Percentiles rank a stretch among this genome's conserved stretches.
These are phyloP conservation scores for Kazachstania viticola DNA, from an alignment of 805 yeast species.

Conservation along the genomic window DNA sequence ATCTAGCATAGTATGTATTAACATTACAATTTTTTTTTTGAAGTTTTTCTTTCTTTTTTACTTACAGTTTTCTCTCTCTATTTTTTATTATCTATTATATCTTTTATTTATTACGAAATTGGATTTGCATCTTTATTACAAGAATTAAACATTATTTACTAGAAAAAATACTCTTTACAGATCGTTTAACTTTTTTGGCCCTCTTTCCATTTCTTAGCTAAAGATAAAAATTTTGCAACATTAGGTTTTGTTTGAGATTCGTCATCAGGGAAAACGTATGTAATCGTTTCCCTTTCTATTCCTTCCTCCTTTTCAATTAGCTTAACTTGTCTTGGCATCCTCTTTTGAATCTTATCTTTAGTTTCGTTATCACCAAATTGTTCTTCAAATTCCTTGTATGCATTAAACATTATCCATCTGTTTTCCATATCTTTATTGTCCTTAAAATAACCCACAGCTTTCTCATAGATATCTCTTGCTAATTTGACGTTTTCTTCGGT, in stretches of 20 bases:
- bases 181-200: slow-evolving; percentile 5
- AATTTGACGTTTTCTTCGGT: slow-evolving; percentile 38
- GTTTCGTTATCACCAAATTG: slow-evolving; percentile 42
- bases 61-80: not conserved
- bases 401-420: slow-evolving; percentile 44
- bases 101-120: too few relatives aligned
- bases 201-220: slow-evolving; percentile 40
- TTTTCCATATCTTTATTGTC: slow-evolving; percentile 27
- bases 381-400: slow-evolving; percentile 53
- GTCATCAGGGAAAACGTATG: slow-evolving; percentile 57
- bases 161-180: not conserved
- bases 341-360: slow-evolving; percentile 27
- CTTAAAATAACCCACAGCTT: slow-evolving; percentile 39
- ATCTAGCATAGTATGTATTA: too few relatives aligned
- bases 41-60: not conserved
- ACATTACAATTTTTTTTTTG: too few relatives aligned
- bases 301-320: slow-evolving; percentile 26
- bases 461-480: slow-evolving; percentile 45
- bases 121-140: too few relatives aligned
- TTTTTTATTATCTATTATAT: too few relatives aligned
- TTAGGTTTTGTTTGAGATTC: slow-evolving; percentile 11
- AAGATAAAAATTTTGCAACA: slow-evolving; percentile 30
- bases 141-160: too few relatives aligned
- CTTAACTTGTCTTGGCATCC: slow-evolving; percentile 45
- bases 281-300: slow-evolving; percentile 42